Conservation (phyloP, 2,329 filamentous ascomycete genomes). For the Podosphaera xanthii region DNA sequence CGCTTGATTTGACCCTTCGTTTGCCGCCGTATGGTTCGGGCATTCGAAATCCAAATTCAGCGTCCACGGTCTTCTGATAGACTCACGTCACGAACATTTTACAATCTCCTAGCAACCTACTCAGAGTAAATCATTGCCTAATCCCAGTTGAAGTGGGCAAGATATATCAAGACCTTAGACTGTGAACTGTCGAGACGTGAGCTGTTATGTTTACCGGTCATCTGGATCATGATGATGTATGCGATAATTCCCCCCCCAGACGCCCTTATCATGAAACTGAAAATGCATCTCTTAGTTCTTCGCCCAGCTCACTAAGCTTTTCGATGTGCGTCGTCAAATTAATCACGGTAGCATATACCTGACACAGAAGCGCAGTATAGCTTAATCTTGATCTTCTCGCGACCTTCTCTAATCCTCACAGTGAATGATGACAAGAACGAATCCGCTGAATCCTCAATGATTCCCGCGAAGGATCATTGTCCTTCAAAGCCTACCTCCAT, state of each 20-base stretch:
- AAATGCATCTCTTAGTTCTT: constrained; percentile 40
- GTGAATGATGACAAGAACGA: constrained; percentile 16
- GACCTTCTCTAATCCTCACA: constrained; percentile 3
- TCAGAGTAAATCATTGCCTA: too few species aligned
- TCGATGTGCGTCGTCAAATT: constrained; percentile 41
- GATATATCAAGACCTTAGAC: too few species aligned
- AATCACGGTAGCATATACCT: constrained; percentile 54
- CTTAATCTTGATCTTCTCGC: neutral
- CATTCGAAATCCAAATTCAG: too few species aligned
- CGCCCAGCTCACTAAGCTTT: constrained; percentile 40
- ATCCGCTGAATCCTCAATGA: constrained; percentile 24
- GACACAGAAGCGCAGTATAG: constrained; percentile 51
- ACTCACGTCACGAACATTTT: too few species aligned
- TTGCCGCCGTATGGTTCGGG: too few species aligned
- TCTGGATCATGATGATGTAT: constrained; percentile 38
- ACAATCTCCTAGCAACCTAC: too few species aligned
- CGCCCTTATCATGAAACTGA: neutral
- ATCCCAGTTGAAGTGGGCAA: too few species aligned
- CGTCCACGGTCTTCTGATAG: too few species aligned
- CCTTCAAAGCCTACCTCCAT: constrained; percentile 41
- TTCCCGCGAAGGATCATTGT: constrained; percentile 31
- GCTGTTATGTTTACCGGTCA: constrained; percentile 24
- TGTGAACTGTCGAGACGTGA: too few species aligned
- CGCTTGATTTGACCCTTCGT: too few species aligned
- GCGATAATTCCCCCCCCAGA: neutral